phyloP scores from a whole-genome alignment of 805 yeast genomes.

The Zygosaccharomyces gambellarensis region DNA sequence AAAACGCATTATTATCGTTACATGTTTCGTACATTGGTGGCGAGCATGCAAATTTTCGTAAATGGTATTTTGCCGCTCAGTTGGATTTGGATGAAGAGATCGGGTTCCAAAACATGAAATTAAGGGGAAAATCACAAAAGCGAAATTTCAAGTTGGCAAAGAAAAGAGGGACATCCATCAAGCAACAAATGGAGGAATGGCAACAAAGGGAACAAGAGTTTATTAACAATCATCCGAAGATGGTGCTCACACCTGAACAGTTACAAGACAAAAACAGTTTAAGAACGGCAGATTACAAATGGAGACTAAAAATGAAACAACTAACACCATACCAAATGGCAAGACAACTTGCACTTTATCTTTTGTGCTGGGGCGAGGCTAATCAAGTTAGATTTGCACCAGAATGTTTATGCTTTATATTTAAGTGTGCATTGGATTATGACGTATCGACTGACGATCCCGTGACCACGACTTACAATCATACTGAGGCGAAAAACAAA shows the following conservation, averaged over 20 bases:
- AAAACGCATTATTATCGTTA: conserved; percentile 63
- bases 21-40: conserved; percentile 95
- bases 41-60: conserved; percentile 74
- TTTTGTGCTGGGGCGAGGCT: conserved; percentile 87
- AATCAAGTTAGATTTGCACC: conserved; percentile 84
- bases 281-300: conserved; percentile 76
- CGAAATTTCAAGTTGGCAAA: conserved; percentile 44
- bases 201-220: conserved; percentile 47
- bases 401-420: conserved; percentile 79
- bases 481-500: background rate
- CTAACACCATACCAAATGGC: conserved; percentile 54
- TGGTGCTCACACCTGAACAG: conserved; percentile 57
- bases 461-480: conserved; percentile 10
- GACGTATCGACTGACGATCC: conserved; percentile 42
- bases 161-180: conserved; percentile 34
- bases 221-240: conserved; percentile 46
- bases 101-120: conserved; percentile 53
- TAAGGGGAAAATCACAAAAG: conserved; percentile 42
- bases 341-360: conserved; percentile 63
- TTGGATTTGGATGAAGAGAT: conserved; percentile 67
- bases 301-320: conserved; percentile 62
- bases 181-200: conserved; percentile 37
- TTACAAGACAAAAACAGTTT: conserved; percentile 61
- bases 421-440: conserved; percentile 76
- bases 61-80: conserved; percentile 90